phyloP scores from a whole-genome alignment of 2,329 filamentous ascomycete species.

The Aciculosporium take region DNA sequence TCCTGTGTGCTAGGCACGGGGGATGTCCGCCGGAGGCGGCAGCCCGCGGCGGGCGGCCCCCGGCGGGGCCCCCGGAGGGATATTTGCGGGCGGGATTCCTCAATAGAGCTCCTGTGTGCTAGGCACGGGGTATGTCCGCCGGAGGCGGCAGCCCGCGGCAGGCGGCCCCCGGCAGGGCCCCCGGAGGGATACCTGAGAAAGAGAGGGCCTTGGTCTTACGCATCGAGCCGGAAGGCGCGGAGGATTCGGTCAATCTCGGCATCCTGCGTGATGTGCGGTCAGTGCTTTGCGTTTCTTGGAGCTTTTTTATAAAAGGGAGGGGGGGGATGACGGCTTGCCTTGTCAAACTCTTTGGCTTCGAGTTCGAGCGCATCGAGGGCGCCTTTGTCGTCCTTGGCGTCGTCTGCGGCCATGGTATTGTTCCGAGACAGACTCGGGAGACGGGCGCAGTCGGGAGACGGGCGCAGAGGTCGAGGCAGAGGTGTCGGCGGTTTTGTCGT shows the following conservation, averaged over 20 bases:
- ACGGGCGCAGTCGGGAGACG: background rate
- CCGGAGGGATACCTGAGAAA: too few species aligned
- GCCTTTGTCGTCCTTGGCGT: conserved; percentile 48
- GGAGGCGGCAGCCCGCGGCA: too few species aligned
- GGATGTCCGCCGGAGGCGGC: too few species aligned
- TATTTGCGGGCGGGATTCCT: too few species aligned
- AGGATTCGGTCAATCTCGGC: conserved; percentile 91
- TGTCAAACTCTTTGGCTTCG: conserved; percentile 82
- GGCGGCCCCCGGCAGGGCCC: too few species aligned
- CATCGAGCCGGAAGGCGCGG: conserved; percentile 66
- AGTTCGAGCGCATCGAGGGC: conserved; percentile 68
- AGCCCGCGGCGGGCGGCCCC: too few species aligned
- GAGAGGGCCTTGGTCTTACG: too few species aligned
- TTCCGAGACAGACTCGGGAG: background rate
- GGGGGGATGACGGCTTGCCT: conserved; percentile 41
- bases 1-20: too few species aligned
- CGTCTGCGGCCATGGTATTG: conserved; percentile 22
- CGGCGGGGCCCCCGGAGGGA: too few species aligned
- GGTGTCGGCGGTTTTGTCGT: background rate
- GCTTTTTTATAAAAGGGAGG: background rate
- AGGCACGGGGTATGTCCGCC: too few species aligned
- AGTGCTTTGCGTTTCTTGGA: background rate
- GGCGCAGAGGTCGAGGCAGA: background rate
- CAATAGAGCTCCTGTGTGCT: too few species aligned
- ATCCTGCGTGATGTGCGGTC: conserved; percentile 42